phyloP scores from a whole-genome alignment of 148 eudicot species.

The Arbutus unedo region DNA sequence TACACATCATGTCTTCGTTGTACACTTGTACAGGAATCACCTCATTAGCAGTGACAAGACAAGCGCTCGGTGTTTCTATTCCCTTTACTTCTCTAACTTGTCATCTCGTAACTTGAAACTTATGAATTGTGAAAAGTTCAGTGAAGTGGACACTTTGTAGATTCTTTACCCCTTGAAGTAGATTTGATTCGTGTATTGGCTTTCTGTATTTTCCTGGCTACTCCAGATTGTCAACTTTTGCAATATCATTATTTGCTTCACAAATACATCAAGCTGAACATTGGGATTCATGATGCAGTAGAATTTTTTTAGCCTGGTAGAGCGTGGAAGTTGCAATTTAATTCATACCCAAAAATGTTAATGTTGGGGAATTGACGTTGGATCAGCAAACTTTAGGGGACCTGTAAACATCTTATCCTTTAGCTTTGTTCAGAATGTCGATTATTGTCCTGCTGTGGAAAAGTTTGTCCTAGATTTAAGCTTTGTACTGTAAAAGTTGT shows the following conservation, averaged over 20 bases:
- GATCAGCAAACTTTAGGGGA: not conserved
- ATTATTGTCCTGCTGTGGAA: not conserved
- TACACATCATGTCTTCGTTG: not conserved
- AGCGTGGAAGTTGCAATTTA: not conserved
- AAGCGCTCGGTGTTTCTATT: not conserved
- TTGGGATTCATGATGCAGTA: not conserved
- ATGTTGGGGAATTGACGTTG: not conserved
- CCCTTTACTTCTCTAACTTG: not conserved
- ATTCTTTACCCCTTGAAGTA: slow-evolving; percentile 1
- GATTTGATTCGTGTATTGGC: not conserved
- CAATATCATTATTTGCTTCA: not conserved
- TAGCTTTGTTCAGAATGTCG: not conserved
- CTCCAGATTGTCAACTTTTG: not conserved
- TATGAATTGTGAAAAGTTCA: not conserved
- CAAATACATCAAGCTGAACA: not conserved
- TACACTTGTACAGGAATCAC: not conserved
- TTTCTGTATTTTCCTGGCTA: not conserved
- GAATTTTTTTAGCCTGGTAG: not conserved
- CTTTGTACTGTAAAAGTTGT: not conserved
- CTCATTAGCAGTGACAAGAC: not conserved
- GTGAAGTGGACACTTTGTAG: not conserved
- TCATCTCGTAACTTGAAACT: not conserved
- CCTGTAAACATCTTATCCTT: not conserved
- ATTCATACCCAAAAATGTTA: not conserved
- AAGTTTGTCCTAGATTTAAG: not conserved